Conservation (phyloP, 2,329 filamentous ascomycete genomes). For the Macrophomina tecta region DNA sequence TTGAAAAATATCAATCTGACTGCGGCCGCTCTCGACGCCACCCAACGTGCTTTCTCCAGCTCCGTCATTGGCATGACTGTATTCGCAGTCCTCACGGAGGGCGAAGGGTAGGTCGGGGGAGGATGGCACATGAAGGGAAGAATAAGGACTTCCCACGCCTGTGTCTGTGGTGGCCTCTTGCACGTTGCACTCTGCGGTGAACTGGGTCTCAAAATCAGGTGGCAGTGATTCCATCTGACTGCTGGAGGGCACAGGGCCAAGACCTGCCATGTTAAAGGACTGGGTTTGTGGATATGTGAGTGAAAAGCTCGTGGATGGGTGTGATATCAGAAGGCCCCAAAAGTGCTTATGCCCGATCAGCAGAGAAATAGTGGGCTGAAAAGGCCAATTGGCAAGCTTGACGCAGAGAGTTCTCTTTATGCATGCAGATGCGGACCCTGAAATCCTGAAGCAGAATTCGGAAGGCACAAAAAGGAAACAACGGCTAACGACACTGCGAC, state of each 20-base stretch:
- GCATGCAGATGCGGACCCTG: too few species aligned
- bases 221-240: constrained; percentile 15
- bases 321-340: too few species aligned
- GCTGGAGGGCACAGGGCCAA: background rate
- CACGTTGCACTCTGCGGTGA: background rate
- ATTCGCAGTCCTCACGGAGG: background rate
- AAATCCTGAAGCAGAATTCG: too few species aligned
- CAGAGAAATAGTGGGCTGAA: too few species aligned
- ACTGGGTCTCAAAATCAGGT: background rate
- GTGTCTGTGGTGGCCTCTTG: background rate
- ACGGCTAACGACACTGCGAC: too few species aligned
- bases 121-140: too few species aligned
- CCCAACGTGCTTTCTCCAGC: background rate
- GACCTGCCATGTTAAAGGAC: background rate
- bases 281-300: background rate
- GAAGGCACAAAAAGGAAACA: too few species aligned
- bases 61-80: background rate
- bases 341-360: too few species aligned
- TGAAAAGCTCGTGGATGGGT: background rate
- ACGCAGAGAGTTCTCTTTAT: too few species aligned
- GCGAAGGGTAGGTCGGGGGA: background rate
- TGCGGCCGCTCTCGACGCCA: background rate
- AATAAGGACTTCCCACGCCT: background rate
- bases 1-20: constrained; percentile 4
- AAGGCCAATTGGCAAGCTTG: too few species aligned